Evolutionary conservation across 2,329 filamentous ascomycete genomes (phyloP), one percentile per base, ranked within the genome.

Genomic region (Apiospora arundinis): DNA sequence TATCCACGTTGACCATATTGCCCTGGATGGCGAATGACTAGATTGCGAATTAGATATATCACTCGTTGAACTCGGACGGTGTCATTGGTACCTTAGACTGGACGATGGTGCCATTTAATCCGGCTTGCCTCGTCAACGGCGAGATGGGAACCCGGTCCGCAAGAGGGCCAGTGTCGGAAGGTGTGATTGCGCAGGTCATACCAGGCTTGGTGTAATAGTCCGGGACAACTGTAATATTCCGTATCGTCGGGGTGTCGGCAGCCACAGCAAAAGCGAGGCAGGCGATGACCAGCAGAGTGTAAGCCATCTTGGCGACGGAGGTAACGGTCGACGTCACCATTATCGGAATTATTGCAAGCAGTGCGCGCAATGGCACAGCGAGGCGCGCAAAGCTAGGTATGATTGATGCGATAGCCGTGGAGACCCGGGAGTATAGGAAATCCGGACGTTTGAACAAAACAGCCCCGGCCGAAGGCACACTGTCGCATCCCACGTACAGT

Each of bases 1-100:
- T 76, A 67, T 86, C 80, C 67, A 85, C 84, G 25, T 81, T 74
- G 66, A 85, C 79, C 72, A 90, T 78, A 42, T 80, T 80, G 49
- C 87, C 88, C 18, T 79, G 75, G 49, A 89, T 82, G 46, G 77
- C 75, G 70, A 88, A 77, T 28, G 80, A 73, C 87, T 89, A 63
- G 12, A 7, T 32, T 68, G 40, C n/a, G n/a, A 67, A 60, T 69
- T 70, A 78, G 76, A 56, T 46, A 71, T 70, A 23, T 11, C 25
- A 37, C 45, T 44, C 63, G 37, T 16, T 42, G n/a, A 67, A 71
- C 16, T n/a, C 16, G n/a, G 32, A 18, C 52, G 4, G 5, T 32
- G 32, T 37, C 56, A 40, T 40, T 63, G 32, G 9, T 67, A 46
- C 65, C 44, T 67, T 45, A n/a, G 65, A 28, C 14, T 5, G 16